Evolutionary conservation across 2,329 filamentous ascomycete genomes (phyloP), one percentile per base, ranked within the genome.

Genomic region (Aspergillus nomiae): DNA sequence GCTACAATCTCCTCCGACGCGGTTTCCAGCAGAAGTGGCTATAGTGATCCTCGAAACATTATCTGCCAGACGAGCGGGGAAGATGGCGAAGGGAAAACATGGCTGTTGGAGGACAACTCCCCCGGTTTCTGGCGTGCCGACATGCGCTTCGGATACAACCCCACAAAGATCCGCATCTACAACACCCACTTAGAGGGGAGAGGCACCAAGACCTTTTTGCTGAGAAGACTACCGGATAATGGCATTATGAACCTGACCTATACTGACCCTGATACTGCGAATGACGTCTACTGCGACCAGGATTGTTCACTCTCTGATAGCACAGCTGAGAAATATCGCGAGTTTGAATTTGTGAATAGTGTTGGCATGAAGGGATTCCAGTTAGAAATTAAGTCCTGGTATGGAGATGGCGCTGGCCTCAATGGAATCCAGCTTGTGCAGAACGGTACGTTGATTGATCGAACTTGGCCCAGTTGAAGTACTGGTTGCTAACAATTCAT

Each of bases 231-330:
- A 63, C 94, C 94, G 6, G 87, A 94, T 72, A 89, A 91, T 66
- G 95, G 95, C 58, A 97, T 99, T 75, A 92, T 99, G 89, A 97
- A 98, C 78, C 85, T 99, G 73, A 96, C 93, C 43, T 98, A 95
- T 71, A 89, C 89, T 66, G 92, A 98, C 72, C 89, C 90, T 28
- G 81, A 75, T 45, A 90, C 87, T 1, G 90, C 90, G 30, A 81
- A 86, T 57, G 89, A 89, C 60, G 79, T 82, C 34, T 89, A 86
- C 62, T 99, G 95, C 79, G 92, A 94, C 59, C 90, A 88, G 65
- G 85, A 87, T 72, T 99, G 95, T 71, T 92, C 94, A n/a, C 84
- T 99, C 55, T 92, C 91, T 65, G 83, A 88, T 72, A 87, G 92
- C 71, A 79, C 83, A 21, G 86, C 84, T 7, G 76, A 89, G 56